Evolutionary conservation across 495 filamentous ascomycete species (phyloP), one percentile per base, ranked within the genome.

Genomic region (Cenococcum geophilum): DNA sequence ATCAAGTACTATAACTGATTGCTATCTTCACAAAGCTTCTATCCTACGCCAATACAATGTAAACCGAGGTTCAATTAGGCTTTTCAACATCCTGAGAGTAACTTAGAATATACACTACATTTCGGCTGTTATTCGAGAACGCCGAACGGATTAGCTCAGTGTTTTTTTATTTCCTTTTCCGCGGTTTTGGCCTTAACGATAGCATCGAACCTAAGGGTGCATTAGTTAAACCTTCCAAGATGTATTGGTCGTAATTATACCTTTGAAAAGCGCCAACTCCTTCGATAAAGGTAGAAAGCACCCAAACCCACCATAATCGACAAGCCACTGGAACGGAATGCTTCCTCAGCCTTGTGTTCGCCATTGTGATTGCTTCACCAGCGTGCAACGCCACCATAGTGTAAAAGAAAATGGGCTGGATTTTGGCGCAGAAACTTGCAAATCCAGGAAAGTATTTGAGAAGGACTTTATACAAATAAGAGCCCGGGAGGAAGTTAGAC

Each of bases 231-330:
- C 18, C 25, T 27, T 25, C 10, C 18, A 27, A 51, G 22, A 12
- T 2, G 18, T 27, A 5, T 23, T 12, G 10, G 21, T 12, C 1
- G 23, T 12, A 51, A 23, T 2, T 1, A 1, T 37, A 66, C 53
- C 86, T 78, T 66, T 70, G 43, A 58, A 81, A 80, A 43, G 76
- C 69, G 14, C 72, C 76, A 53, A 76, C 70, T 0, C 88, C 88
- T 67, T 90, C 88, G 11, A 87, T 67, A 52, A 86, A 79, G 45
- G 71, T 76, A 34, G 76, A 79, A 16, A 68, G 60, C 21, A 83
- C 63, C 87, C 87, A 91, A 43, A 68, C 66, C 74, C 78, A 83
- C 86, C 86, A 91, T 53, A 84, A 53, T 37, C 57, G 43, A 32
- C 78, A 79, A 10, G 76, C 70, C 34, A 76, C 64, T 23, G 74